Base-by-base conservation (phyloP, 2,329 filamentous ascomycete genomes). In the Volutella citrinella region DNA sequence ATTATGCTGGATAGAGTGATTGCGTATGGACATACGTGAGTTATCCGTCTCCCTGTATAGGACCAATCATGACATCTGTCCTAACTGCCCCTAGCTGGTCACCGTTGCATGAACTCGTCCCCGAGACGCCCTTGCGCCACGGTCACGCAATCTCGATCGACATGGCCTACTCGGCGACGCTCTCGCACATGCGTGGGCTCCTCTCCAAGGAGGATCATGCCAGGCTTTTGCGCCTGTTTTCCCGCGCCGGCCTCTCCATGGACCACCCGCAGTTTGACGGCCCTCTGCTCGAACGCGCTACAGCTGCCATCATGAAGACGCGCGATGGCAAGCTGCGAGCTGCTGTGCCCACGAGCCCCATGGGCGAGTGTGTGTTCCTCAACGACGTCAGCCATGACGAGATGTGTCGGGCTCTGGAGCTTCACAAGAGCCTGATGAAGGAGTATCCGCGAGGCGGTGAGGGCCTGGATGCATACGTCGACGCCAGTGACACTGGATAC, bases 121-220 rank as follows among this genome's bases (percentile, higher is more conserved):
- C 82, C 1, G 73, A 81, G 31, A 78, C 79, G 0, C 82, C 82
- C 1, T 72, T 86, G 26, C 77, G 82, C 25, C 83, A 87, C 54
- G 82, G 82, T 5, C 82, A 87, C 52, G 82, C 82, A 45, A 86
- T 87, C 47, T 82, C 78, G 4, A 83, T 86, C 42, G 82, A 86
- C 55, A 87, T 87, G 82, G 82, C 82, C 0, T 87, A 82, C 61
- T 83, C 80, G 1, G 81, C 82, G 0, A 86, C 82, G 0, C 68
- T 87, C 5, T 79, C 82, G 13, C 74, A 80, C 52, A 59, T 68
- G 39, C 74, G 78, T n/a, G 77, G 78, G 5, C 64, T 84, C 0
- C 67, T 87, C 9, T 70, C 67, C 15, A 64, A 77, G 27, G 66
- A 65, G 2, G 80, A 86, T 45, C 79, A 85, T 54, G 66, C 61